Percentiles rank a stretch among this genome's conserved stretches.
Evolutionary conservation across 2,329 filamentous ascomycete genomes (phyloP).

Genomic region (Aspergillus calidoustus): DNA sequence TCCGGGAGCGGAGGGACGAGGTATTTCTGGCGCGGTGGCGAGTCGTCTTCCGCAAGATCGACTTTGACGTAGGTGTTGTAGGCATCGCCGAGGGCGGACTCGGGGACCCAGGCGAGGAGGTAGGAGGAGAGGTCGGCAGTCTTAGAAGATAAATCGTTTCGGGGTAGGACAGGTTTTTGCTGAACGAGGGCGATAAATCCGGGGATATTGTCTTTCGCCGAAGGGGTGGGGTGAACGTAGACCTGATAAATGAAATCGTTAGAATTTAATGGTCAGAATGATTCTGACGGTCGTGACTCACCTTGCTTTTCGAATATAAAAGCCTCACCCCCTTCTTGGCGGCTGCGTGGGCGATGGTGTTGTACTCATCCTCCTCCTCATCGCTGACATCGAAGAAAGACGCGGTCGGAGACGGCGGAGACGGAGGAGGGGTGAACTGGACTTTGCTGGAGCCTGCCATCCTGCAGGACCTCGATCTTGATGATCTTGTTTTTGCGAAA

Average conservation of each 20-base stretch:
- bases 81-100: conserved; percentile 82
- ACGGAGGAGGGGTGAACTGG: conserved; percentile 45
- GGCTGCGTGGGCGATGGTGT: conserved; percentile 82
- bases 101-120: conserved; percentile 90
- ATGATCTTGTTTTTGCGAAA: background rate
- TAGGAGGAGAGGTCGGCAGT: conserved; percentile 68
- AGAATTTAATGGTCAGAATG: background rate
- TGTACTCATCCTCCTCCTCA: conserved; percentile 93
- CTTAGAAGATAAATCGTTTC: conserved; percentile 41
- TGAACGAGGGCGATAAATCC: conserved; percentile 93
- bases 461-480: conserved; percentile 9
- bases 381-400: conserved; percentile 97
- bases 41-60: conserved; percentile 80
- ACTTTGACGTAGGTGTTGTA: conserved; percentile 94
- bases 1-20: conserved; percentile 91
- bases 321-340: conserved; percentile 87
- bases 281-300: conserved; percentile 42
- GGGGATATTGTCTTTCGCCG: conserved; percentile 91
- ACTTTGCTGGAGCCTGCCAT: conserved; percentile 37
- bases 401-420: conserved; percentile 72
- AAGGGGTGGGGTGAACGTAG: conserved; percentile 92
- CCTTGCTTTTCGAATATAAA: conserved; percentile 96
- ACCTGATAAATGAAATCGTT: conserved; percentile 60
- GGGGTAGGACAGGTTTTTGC: conserved; percentile 66
- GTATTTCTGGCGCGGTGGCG: conserved; percentile 81